Conservation (phyloP, 2,329 filamentous ascomycete species). For the Phaeophleospora eucalypticola region DNA sequence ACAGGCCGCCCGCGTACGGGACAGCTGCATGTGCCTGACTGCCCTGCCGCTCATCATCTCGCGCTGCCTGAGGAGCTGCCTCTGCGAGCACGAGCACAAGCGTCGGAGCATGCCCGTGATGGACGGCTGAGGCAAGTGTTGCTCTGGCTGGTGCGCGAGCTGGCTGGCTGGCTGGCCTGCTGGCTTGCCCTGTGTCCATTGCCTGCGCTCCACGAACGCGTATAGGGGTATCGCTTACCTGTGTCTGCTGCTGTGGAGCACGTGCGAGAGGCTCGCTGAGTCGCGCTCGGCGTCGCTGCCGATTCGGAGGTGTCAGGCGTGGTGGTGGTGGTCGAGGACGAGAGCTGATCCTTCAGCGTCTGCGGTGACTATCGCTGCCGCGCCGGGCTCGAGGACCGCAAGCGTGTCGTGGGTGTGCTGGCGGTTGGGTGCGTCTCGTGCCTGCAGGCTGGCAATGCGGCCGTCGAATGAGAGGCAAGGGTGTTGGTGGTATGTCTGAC, state of each 20-base stretch:
- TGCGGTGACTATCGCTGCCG: neutral
- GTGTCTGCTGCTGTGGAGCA: neutral
- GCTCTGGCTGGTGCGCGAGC: neutral
- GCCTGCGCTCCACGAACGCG: neutral
- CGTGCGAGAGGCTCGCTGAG: neutral
- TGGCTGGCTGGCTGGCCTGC: neutral
- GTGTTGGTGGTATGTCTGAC: neutral
- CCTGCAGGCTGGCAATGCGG: neutral
- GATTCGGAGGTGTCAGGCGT: neutral
- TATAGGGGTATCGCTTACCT: neutral
- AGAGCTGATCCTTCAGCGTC: neutral
- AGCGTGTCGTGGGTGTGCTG: neutral
- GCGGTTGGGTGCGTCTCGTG: neutral
- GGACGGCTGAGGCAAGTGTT: neutral
- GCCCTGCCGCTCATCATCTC: no score
- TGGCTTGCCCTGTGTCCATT: neutral
- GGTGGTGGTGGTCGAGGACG: neutral
- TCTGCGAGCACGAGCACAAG: no score
- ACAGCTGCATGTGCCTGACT: no score
- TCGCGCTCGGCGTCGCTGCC: neutral
- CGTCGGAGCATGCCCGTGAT: neutral
- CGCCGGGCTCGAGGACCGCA: neutral
- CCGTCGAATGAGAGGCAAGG: neutral
- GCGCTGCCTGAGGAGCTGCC: neutral
- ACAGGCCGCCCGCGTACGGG: no score